These are phyloP conservation scores for Aschersonia sp. DNA, from an alignment of 2,329 filamentous ascomycete genomes.

Conservation along the genomic window DNA sequence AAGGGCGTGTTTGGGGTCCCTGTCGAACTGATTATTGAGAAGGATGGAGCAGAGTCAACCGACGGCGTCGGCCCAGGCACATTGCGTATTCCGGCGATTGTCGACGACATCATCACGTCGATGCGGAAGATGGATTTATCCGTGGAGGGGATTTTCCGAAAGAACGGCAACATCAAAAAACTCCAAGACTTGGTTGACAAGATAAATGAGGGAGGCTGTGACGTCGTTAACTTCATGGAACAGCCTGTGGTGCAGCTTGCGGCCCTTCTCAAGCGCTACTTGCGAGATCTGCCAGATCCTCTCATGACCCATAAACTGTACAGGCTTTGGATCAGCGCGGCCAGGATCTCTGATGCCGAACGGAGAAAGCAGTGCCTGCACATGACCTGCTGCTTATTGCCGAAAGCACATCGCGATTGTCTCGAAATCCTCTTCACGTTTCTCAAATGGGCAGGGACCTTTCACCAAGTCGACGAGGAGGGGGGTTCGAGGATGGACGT, in stretches of 20 bases:
- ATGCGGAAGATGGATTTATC: constrained; percentile 99
- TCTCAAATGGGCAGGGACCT: constrained; percentile 93
- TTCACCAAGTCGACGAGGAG: constrained; percentile 94
- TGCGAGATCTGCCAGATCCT: constrained; percentile 87
- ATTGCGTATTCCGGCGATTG: constrained; percentile 76
- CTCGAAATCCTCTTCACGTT: constrained; percentile 94
- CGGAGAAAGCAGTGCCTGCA: constrained; percentile 77
- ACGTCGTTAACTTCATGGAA: constrained; percentile 71
- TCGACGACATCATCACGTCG: constrained; percentile 87
- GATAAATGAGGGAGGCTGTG: constrained; percentile 75
- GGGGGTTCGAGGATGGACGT: constrained; percentile 98
- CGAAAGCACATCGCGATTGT: constrained; percentile 82
- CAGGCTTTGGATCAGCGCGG: constrained; percentile 74
- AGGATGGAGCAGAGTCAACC: constrained; percentile 92
- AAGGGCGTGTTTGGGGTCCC: constrained; percentile 89
- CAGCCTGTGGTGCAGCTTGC: constrained; percentile 90
- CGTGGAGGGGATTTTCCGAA: constrained; percentile 94
- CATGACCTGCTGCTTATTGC: constrained; percentile 79
- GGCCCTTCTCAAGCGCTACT: constrained; percentile 85
- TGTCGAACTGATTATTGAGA: constrained; percentile 77
- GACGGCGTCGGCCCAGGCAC: constrained; percentile 89
- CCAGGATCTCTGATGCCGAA: constrained; percentile 72
- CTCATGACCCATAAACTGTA: constrained; percentile 92
- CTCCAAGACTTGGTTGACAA: constrained; percentile 72
- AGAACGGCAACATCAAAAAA: constrained; percentile 96